phyloP scores from a whole-genome alignment of 148 eudicot genomes.

The Polygonum maritimum region DNA sequence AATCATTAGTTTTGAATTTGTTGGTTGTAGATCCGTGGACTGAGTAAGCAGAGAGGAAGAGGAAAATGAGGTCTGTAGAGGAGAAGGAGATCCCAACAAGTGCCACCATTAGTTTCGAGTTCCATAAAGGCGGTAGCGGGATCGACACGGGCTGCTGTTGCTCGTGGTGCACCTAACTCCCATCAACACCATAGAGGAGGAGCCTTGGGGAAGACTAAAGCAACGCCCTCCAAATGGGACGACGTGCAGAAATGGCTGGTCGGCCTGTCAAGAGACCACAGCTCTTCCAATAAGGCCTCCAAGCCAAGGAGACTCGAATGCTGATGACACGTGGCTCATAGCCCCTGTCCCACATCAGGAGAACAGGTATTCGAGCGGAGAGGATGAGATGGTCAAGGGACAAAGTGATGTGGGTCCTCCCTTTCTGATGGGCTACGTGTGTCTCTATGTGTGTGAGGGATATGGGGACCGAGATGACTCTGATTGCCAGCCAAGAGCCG shows the following conservation, averaged over 20 bases:
- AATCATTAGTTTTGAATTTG: no score
- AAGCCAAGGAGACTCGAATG: conserved; percentile 81
- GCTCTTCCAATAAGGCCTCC: conserved; percentile 26
- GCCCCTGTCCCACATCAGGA: conserved; percentile 65
- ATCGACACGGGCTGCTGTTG: conserved; percentile 17
- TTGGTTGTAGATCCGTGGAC: neutral
- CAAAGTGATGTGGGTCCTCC: no score
- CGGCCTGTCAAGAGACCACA: conserved; percentile 68
- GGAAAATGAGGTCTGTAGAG: conserved; percentile 70
- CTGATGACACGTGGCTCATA: conserved; percentile 78
- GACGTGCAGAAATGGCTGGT: conserved; percentile 97
- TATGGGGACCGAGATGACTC: conserved; percentile 58
- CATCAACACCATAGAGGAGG: no score
- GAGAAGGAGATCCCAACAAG: conserved; percentile 60
- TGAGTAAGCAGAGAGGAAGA: neutral
- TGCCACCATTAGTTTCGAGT: conserved; percentile 48
- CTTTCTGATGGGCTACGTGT: no score
- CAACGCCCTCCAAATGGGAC: conserved; percentile 99
- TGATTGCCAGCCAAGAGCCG: conserved; percentile 81
- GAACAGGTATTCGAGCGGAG: conserved; percentile 16
- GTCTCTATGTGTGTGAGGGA: no score
- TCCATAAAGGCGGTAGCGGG: conserved; percentile 48
- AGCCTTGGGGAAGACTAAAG: conserved; percentile 7
- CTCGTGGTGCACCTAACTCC: conserved; percentile 4
- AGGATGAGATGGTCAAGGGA: no score